Percentiles rank a stretch among this genome's conserved stretches.
phyloP scores from a whole-genome alignment of 208 protist species.

The Crithidia expoeki region DNA sequence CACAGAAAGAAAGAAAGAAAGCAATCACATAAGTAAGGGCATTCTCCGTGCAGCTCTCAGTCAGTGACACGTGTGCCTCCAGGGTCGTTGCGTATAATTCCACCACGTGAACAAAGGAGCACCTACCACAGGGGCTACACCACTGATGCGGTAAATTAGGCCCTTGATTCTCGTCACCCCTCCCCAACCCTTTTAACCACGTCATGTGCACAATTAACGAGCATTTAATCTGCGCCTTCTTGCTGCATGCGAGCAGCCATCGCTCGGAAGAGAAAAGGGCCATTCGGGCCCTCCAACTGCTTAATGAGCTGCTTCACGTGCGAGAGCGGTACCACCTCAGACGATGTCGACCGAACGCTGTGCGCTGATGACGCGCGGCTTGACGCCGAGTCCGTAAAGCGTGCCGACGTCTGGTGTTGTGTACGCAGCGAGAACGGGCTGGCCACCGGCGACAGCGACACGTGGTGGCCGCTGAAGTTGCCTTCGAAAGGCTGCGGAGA shows the following conservation, averaged over 20 bases:
- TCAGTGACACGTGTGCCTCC: too few species aligned
- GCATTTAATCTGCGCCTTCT: background rate
- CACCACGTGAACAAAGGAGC: background rate
- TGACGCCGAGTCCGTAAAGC: constrained; percentile 23
- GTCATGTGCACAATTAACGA: background rate
- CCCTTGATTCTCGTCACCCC: background rate
- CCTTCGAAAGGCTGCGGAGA: constrained; percentile 5
- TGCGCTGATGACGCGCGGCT: constrained; percentile 29
- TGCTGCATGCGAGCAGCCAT: constrained; percentile 6
- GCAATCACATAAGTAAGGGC: background rate
- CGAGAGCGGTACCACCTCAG: constrained; percentile 7
- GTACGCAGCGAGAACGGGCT: background rate
- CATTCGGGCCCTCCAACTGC: constrained; percentile 22
- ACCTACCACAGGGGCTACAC: too few species aligned
- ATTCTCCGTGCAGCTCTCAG: too few species aligned
- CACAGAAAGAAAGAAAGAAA: background rate
- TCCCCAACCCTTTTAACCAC: background rate
- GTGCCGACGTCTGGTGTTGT: background rate
- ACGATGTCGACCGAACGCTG: constrained; percentile 24
- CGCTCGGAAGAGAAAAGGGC: constrained; percentile 23
- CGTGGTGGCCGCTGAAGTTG: background rate
- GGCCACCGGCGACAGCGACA: background rate
- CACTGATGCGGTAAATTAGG: too few species aligned
- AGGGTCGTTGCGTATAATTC: too few species aligned
- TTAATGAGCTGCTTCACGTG: constrained; percentile 12